Base-by-base conservation (phyloP, 768 basidiomycete species). In the Galerina marginata region DNA sequence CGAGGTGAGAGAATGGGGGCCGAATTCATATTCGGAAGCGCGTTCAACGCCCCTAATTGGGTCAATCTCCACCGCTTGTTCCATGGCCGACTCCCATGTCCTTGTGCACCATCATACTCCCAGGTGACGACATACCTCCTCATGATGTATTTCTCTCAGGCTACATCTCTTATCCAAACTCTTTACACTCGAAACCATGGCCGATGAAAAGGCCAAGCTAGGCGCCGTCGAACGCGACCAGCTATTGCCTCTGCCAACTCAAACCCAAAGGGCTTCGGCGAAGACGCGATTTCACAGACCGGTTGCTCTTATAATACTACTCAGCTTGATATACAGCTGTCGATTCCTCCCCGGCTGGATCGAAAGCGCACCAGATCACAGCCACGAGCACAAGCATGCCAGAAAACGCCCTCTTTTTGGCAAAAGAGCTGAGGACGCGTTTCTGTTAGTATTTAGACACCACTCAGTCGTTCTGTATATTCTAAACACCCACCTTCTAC, bases 401-500 rank as follows among this genome's bases (percentile, higher is more conserved):
- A 54, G 57, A 47, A 55, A 57, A 23, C 61, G 33, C n/a, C 63
- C 59, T 16, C 55, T 64, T 5, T 66, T 66, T 56, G 67, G 67
- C 12, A 65, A 64, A 56, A 55, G 48, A 23, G 67, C 67, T 38
- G 67, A 69, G 62, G 48, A 55, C 16, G 65, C 63, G 14, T 66
- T 69, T 52, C 62, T 69, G 67, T 65, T 46, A 40, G 65, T 64
- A 26, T 55, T 10, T 11, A 1, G 10, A 25, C 42, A 6, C 29
- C 15, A n/a, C 15, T n/a, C 7, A 25, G 33, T 39, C 14, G 12
- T 48, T 36, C 48, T 54, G 23, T 11, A 15, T 36, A 11, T 52
- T 33, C 33, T 46, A 33, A 40, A 20, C 12, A 42, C 15, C 7
- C 10, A 25, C 23, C 39, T 15, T 45, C 11, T 42, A 12, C 44